A percentile compares a stretch with the other conserved stretches of the same genome.
These are phyloP conservation scores for Micromonas pusilla DNA, from an alignment of 139 green algal genomes.

Conservation along the genomic window DNA sequence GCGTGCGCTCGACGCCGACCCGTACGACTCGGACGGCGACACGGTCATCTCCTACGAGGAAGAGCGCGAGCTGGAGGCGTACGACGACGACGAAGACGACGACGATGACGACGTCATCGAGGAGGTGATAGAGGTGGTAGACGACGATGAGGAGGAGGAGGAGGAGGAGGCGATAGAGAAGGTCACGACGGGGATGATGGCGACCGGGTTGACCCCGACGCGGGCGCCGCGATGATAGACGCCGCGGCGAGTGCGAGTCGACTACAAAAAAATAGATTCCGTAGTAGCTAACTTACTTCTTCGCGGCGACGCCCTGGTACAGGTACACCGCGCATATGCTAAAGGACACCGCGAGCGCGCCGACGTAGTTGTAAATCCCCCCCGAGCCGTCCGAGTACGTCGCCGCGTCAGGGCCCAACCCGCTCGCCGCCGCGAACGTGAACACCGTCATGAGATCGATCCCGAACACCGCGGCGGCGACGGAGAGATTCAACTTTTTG, in stretches of 20 bases:
- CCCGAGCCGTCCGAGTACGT: not conserved
- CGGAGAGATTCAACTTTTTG: constrained; percentile 17
- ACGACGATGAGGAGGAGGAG: not conserved
- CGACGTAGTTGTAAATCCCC: constrained; percentile 26
- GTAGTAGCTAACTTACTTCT: too few species aligned
- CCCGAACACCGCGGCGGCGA: not conserved
- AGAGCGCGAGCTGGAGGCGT: not conserved
- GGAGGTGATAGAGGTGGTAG: not conserved
- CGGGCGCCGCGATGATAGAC: too few species aligned
- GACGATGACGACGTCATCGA: constrained; percentile 7
- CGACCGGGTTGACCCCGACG: not conserved
- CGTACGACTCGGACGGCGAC: too few species aligned
- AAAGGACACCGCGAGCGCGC: constrained; percentile 8
- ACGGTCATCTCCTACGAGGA: not conserved
- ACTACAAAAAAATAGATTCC: too few species aligned
- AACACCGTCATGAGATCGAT: constrained; percentile 21
- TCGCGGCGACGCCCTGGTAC: constrained; percentile 16
- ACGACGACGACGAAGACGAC: not conserved
- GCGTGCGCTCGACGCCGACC: too few species aligned
- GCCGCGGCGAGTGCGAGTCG: too few species aligned
- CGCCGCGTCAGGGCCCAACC: not conserved
- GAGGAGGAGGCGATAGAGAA: too few species aligned
- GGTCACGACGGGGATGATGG: not conserved
- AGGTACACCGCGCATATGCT: constrained; percentile 22
- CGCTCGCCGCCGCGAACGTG: not conserved